Evolutionary conservation across 345 rosid species (phyloP), one percentile per base, ranked within the genome.

Genomic region (Euclidium syriacum): DNA sequence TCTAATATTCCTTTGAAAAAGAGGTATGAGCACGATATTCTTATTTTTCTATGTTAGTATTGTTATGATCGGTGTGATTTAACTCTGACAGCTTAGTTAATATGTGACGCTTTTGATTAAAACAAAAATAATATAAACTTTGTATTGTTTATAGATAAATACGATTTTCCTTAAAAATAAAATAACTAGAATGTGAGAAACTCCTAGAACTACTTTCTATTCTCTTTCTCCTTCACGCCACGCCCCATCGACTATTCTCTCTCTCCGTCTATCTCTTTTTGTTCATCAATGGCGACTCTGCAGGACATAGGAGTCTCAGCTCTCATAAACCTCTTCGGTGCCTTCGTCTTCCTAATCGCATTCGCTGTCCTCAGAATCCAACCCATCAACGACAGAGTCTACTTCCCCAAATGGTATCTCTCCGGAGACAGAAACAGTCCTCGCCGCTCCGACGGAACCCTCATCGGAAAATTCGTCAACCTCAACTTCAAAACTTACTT

Each of bases 371-470:
- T 94, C 3, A 80, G 97, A 68, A 74, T 94, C 50, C 97, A 94
- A 56, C 99, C 96, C 17, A 52, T 90, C 55, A 94, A 94, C 77
- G 97, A 94, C 77, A 84, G 99, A 58, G 88, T 94, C 40, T 94
- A 94, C 79, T 92, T 89, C 61, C 80, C 97, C 6, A 92, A 92
- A 65, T 83, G 95, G 97, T 87, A 90, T 70, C 72, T 87, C 55
- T 55, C 33, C 66, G 88, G 95, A 14, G 75, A 42, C 6, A 76
- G 99, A 65, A 75, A 68, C 62, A 90, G 95, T 71, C 99, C 97
- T 1, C 80, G 88, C 15, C 77, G 79, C 52, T 40, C 75, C 66
- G 71, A 77, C 14, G 77, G 79, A 10, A 79, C 78, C 56, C 77
- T 80, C 25, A 85, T 87, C 68, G 87, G 81, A 18, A 90, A 83